phyloP scores from a whole-genome alignment of 768 basidiomycete genomes.

The Rhizopogon vesiculosus region DNA sequence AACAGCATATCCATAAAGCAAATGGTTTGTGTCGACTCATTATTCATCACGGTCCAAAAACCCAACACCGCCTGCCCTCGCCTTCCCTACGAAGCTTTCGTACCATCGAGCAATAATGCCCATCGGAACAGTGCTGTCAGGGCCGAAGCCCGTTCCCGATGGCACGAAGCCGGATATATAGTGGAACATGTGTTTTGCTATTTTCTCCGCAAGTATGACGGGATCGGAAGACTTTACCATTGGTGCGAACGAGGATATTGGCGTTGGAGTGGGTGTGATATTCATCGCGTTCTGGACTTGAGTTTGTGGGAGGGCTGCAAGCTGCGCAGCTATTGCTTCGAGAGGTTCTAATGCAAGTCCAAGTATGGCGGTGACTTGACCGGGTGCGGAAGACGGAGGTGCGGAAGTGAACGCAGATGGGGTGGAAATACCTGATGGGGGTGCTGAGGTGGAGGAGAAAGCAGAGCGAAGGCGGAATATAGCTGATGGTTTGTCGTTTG shows the following conservation, averaged over 20 bases:
- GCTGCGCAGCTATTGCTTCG: conserved; percentile 51
- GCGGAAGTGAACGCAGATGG: conserved; percentile 27
- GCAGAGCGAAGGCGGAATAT: conserved; percentile 79
- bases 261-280: conserved; percentile 16
- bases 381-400: conserved; percentile 27
- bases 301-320: conserved; percentile 39
- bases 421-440: conserved; percentile 25
- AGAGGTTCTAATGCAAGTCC: conserved; percentile 82
- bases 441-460: conserved; percentile 35
- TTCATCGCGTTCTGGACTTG: conserved; percentile 18
- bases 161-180: conserved; percentile 63
- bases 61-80: conserved; percentile 51
- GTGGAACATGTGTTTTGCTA: conserved; percentile 73
- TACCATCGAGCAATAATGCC: conserved; percentile 65
- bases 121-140: conserved; percentile 58
- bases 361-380: conserved; percentile 65
- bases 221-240: conserved; percentile 35
- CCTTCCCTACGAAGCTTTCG: conserved; percentile 57
- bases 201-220: conserved; percentile 55
- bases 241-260: conserved; percentile 17
- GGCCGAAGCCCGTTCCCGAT: conserved; percentile 35
- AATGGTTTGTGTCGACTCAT: no score
- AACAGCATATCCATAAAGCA: no score
- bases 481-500: conserved; percentile 86
- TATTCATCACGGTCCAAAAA: conserved; percentile 50